Base-by-base conservation (phyloP, 2,329 filamentous ascomycete genomes). In the Aspergillus sp. region DNA sequence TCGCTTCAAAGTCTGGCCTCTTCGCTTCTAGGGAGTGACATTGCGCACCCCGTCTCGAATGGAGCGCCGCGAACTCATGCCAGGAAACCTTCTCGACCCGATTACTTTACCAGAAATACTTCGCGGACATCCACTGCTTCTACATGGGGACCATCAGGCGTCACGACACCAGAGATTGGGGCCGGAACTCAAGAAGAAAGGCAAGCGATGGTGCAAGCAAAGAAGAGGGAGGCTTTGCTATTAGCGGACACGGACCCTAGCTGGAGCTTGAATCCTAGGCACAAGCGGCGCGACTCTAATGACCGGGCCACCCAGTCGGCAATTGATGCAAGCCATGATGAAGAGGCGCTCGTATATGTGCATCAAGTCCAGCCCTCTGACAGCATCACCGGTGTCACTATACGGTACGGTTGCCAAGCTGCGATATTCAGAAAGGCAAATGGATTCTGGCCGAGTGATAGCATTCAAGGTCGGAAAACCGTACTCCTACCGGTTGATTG, bases 391-490 rank as follows among this genome's bases (percentile, higher is more conserved):
- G 94, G 95, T 3, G 88, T 99, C 54, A 90, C 95, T 56, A 89
- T 99, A 66, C 91, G 89, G 69, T 99, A 96, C 77, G 90, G 91
- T 69, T 98, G 94, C 75, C 87, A 91, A 65, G 88, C 93, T 59
- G 90, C 93, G 52, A 85, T 90, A 2, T 89, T 99, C 67, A 86
- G 92, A 61, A 95, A 91, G 74, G 89, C 92, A 45, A 99, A 99
- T 74, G 88, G 95, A 11, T 88, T 99, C 71, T 99, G 95, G 95
- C 92, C 93, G 7, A 92, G 93, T 66, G 95, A 98, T 73, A 92
- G 88, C 65, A 90, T 98, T 41, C 94, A 97, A 74, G 87, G 89
- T 52, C 88, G 93, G 62, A 91, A 91, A 71, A 89, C 87, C 66
- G 84, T 99, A 17, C 84, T 93, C 8, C 81, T 99, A 56, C 95